Evolutionary conservation across 2,329 filamentous ascomycete genomes (phyloP).

Genomic region (Colletotrichum trifolii): DNA sequence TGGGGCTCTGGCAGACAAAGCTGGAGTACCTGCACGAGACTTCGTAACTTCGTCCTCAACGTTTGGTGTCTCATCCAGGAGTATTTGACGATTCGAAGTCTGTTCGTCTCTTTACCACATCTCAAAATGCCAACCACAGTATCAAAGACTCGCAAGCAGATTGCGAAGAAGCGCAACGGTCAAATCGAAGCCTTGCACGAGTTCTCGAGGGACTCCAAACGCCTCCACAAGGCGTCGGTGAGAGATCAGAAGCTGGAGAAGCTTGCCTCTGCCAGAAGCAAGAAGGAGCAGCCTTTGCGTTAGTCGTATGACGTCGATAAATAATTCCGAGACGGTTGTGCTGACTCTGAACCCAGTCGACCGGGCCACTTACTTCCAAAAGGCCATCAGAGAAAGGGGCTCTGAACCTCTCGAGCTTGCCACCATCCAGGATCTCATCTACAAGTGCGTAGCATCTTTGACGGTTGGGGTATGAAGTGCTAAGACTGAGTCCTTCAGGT

Average conservation of each 20-base stretch:
- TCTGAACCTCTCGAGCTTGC: conserved; percentile 62
- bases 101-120: not conserved
- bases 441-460: conserved; percentile 59
- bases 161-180: conserved; percentile 85
- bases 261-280: conserved; percentile 75
- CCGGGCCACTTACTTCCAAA: conserved; percentile 73
- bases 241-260: conserved; percentile 86
- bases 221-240: conserved; percentile 80
- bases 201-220: conserved; percentile 86
- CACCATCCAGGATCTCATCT: conserved; percentile 70
- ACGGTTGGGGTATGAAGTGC: not conserved
- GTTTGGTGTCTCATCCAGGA: conserved; percentile 6
- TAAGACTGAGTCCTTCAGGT: conserved; percentile 55
- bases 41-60: conserved; percentile 21
- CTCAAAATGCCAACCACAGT: conserved; percentile 79
- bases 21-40: conserved; percentile 7
- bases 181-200: conserved; percentile 82
- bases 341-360: conserved; percentile 43
- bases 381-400: conserved; percentile 65
- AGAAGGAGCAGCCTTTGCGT: conserved; percentile 81
- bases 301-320: conserved; percentile 43
- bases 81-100: not conserved
- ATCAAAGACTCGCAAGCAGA: conserved; percentile 87
- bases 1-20: conserved; percentile 26
- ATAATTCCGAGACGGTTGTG: not conserved